Percentiles rank a stretch among this genome's conserved stretches.
Evolutionary conservation across 2,329 filamentous ascomycete genomes (phyloP).

Genomic region (Aspergillus sp.): DNA sequence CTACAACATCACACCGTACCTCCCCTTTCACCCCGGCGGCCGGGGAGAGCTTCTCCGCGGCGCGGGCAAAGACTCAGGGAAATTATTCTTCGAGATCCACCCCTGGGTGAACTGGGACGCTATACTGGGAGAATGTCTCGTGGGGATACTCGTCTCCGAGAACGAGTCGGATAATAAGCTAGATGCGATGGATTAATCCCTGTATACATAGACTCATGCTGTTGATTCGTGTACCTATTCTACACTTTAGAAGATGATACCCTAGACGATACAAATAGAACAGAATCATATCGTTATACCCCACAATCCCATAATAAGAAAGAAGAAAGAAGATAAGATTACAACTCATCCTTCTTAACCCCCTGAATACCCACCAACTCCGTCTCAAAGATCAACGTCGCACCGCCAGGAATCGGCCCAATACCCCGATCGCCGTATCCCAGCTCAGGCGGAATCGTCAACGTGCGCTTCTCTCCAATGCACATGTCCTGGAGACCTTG

Average conservation of each 20-base stretch:
- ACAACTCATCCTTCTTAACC: slow-evolving; percentile 57
- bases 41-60: slow-evolving; percentile 62
- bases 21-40: slow-evolving; percentile 86
- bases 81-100: slow-evolving; percentile 65
- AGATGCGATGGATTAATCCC: slow-evolving; percentile 62
- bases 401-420: slow-evolving; percentile 80
- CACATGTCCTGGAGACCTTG: slow-evolving; percentile 90
- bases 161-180: slow-evolving; percentile 41
- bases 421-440: slow-evolving; percentile 76
- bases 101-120: slow-evolving; percentile 71
- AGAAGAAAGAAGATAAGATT: slow-evolving; percentile 10
- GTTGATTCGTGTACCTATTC: not conserved
- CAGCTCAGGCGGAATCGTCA: slow-evolving; percentile 85
- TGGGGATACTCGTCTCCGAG: slow-evolving; percentile 63
- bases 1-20: slow-evolving; percentile 90
- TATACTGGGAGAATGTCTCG: slow-evolving; percentile 62
- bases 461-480: slow-evolving; percentile 84
- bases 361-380: slow-evolving; percentile 83
- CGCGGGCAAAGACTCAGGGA: slow-evolving; percentile 67
- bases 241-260: not conserved
- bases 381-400: slow-evolving; percentile 88
- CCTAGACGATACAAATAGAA: not conserved
- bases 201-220: not conserved
- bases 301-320: not conserved
- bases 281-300: not conserved